Evolutionary conservation across 164 flowering plant genomes (phyloP).

Genomic region (Aristolochia californica): DNA sequence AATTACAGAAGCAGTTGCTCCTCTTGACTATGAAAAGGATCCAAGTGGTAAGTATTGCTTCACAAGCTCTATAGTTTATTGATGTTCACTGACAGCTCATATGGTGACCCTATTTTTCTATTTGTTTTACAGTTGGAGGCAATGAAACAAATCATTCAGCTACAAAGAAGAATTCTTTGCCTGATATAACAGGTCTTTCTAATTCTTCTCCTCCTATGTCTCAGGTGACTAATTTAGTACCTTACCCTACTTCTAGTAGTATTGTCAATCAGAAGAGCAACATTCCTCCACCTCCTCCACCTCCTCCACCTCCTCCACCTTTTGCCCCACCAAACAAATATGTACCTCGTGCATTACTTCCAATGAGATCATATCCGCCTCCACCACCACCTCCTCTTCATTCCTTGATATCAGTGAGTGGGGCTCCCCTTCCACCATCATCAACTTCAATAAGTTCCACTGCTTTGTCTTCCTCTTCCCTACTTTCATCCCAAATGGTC

Average conservation of each 20-base stretch:
- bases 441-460: conserved; percentile 6
- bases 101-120: background rate
- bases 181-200: conserved; percentile 7
- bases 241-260: conserved; percentile 8
- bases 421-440: background rate
- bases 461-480: too few species aligned
- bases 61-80: too few species aligned
- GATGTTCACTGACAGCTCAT: too few species aligned
- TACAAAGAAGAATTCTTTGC: too few species aligned
- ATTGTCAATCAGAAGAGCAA: background rate
- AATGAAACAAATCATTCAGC: too few species aligned
- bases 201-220: background rate
- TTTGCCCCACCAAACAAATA: background rate
- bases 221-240: conserved; percentile 10
- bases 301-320: background rate
- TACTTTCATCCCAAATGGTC: too few species aligned
- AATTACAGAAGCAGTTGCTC: conserved; percentile 47
- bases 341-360: conserved; percentile 4
- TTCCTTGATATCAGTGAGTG: background rate
- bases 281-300: conserved; percentile 6
- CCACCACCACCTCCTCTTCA: conserved; percentile 5
- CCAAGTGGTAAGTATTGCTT: conserved; percentile 1
- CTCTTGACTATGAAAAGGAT: conserved; percentile 31
- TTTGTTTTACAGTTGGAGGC: conserved; percentile 18
- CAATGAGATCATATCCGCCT: background rate